These are phyloP conservation scores for Colletotrichum sansevieriae DNA, from an alignment of 2,329 filamentous ascomycete genomes.

Conservation along the genomic window DNA sequence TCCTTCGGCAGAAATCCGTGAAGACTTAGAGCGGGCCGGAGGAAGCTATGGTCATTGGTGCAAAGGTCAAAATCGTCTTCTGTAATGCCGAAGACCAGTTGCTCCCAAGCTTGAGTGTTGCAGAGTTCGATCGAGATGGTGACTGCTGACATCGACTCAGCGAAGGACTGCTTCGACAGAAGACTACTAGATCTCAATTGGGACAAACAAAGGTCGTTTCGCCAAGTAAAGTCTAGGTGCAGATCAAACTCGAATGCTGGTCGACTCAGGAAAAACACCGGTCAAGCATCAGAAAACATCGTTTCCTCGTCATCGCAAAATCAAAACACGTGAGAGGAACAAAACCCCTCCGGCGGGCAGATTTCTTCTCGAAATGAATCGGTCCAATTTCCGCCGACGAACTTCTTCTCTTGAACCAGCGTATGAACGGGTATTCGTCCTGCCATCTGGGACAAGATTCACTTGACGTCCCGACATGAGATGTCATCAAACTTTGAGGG, in stretches of 20 bases:
- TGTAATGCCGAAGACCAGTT: no score
- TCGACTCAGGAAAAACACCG: constrained; percentile 6
- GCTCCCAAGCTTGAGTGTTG: no score
- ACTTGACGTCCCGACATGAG: constrained; percentile 37
- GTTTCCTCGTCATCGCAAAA: not conserved
- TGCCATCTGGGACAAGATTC: constrained; percentile 27
- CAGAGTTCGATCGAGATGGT: no score
- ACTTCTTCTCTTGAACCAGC: not conserved
- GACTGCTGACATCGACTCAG: no score
- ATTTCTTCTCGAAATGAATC: not conserved
- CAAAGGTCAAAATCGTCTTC: no score
- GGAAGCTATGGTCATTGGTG: no score
- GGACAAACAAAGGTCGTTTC: constrained; percentile 13
- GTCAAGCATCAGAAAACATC: not conserved
- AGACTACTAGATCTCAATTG: no score
- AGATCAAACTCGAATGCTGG: constrained; percentile 15
- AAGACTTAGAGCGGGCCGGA: no score
- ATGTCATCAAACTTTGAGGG: constrained; percentile 17
- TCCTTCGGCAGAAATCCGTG: no score
- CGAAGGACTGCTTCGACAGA: no score
- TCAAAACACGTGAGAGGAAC: not conserved
- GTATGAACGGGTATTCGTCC: constrained; percentile 2
- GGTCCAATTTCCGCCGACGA: not conserved
- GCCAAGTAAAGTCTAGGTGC: constrained; percentile 24
- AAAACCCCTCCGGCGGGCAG: not conserved